Evolutionary conservation across 495 filamentous ascomycete species (phyloP).

Genomic region (Penicillium angulare): DNA sequence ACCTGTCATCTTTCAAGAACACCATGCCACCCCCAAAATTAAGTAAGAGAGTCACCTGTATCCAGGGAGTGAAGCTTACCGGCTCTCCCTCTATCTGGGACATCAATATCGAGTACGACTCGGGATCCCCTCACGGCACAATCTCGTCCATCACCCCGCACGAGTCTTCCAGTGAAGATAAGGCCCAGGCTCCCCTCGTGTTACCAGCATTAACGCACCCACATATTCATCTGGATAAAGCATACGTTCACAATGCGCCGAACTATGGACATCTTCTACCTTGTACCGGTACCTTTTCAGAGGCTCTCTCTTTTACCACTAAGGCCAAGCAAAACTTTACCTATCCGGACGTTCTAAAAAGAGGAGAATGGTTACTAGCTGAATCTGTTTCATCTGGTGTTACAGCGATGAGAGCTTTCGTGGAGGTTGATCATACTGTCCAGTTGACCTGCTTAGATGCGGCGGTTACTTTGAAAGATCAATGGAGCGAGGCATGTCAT

Average conservation of each 20-base stretch:
- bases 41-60: slow-evolving; percentile 17
- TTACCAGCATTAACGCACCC: slow-evolving; percentile 67
- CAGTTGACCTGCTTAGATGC: slow-evolving; percentile 56
- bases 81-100: slow-evolving; percentile 38
- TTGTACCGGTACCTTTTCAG: slow-evolving; percentile 57
- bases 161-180: slow-evolving; percentile 14
- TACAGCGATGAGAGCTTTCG: slow-evolving; percentile 70
- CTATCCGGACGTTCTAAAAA: slow-evolving; percentile 54
- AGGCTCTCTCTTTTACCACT: slow-evolving; percentile 62
- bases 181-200: slow-evolving; percentile 19
- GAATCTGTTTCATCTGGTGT: slow-evolving; percentile 67
- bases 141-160: slow-evolving; percentile 41
- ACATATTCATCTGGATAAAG: slow-evolving; percentile 76
- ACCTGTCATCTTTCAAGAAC: neutral
- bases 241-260: slow-evolving; percentile 59
- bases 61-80: slow-evolving; percentile 42
- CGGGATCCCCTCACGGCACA: slow-evolving; percentile 21
- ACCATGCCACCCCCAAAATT: slow-evolving; percentile 28
- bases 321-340: slow-evolving; percentile 63
- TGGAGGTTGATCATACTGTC: slow-evolving; percentile 69
- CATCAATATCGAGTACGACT: slow-evolving; percentile 31
- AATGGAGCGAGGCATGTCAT: slow-evolving; percentile 53
- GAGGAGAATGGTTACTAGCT: slow-evolving; percentile 64
- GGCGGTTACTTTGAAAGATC: slow-evolving; percentile 55
- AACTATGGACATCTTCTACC: slow-evolving; percentile 61